A percentile compares a stretch with the other conserved stretches of the same genome.
Evolutionary conservation across 306 rosid species (phyloP).

Genomic region (Inga leiocalycina): DNA sequence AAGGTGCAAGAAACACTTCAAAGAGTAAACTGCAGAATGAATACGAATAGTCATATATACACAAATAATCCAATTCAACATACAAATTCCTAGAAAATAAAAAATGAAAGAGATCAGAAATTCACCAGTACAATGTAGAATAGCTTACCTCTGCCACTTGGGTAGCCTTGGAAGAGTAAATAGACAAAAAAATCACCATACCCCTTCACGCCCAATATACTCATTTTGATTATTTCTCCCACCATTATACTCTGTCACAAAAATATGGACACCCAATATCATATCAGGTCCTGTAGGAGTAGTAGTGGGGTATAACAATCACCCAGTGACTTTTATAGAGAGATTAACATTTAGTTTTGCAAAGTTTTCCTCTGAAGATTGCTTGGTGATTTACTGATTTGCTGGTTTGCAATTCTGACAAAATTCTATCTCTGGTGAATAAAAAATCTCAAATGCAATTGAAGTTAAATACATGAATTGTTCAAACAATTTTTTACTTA

Average conservation of each 20-base stretch:
- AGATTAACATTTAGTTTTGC: too few species aligned
- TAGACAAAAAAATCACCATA: too few species aligned
- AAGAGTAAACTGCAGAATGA: background rate
- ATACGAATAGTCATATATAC: background rate
- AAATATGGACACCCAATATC: too few species aligned
- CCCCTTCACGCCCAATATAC: constrained; percentile 46
- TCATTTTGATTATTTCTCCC: background rate
- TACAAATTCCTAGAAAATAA: background rate
- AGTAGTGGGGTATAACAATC: too few species aligned
- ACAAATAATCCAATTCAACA: background rate
- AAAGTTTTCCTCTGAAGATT: background rate
- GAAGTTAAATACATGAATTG: background rate
- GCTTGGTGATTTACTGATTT: too few species aligned
- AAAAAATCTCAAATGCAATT: background rate
- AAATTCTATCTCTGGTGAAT: background rate
- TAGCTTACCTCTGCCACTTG: constrained; percentile 50
- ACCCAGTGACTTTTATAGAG: too few species aligned
- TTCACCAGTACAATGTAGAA: background rate
- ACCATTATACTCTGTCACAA: too few species aligned
- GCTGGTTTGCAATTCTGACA: background rate
- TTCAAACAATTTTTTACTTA: too few species aligned
- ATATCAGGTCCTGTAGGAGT: too few species aligned
- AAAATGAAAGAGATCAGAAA: background rate
- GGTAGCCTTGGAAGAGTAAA: too few species aligned
- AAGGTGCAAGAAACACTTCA: background rate